Evolutionary conservation across 306 rosid species (phyloP).

Genomic region (Cucumis melo): DNA sequence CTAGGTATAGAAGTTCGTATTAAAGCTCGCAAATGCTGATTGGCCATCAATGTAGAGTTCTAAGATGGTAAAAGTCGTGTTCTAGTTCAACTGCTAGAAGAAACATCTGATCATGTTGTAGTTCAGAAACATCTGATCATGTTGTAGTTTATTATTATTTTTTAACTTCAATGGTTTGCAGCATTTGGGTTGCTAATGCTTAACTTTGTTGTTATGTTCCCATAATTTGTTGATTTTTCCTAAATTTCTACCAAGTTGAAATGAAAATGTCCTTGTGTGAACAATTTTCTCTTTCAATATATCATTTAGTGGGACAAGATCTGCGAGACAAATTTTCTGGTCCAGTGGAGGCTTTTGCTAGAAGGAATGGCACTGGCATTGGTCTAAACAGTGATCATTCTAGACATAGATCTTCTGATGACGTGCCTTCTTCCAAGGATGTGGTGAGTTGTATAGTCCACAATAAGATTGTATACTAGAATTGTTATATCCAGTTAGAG

Average conservation of each 20-base stretch:
- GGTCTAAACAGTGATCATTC: constrained; percentile 59
- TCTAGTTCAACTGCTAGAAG: not conserved
- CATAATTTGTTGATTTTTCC: not conserved
- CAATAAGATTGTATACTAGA: not conserved
- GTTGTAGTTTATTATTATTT: not conserved
- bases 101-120: not conserved
- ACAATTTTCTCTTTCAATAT: not conserved
- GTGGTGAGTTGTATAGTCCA: constrained; percentile 41
- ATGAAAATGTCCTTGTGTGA: not conserved
- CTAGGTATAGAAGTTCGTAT: not conserved
- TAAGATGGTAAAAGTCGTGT: not conserved
- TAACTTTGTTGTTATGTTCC: not conserved
- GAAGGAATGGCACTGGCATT: constrained; percentile 63
- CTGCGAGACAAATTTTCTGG: constrained; percentile 78
- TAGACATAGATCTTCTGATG: constrained; percentile 62
- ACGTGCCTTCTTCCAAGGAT: constrained; percentile 65
- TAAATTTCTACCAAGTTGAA: not conserved
- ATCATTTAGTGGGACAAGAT: constrained; percentile 58
- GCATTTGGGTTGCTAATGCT: not conserved
- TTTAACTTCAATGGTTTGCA: not conserved
- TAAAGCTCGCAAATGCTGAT: not conserved
- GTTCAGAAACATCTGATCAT: not conserved
- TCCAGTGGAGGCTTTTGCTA: constrained; percentile 64
- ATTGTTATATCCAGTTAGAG: not conserved
- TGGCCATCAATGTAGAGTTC: not conserved